Evolutionary conservation across 2,329 filamentous ascomycete genomes (phyloP).

Genomic region (Arthrinium puccinioides): DNA sequence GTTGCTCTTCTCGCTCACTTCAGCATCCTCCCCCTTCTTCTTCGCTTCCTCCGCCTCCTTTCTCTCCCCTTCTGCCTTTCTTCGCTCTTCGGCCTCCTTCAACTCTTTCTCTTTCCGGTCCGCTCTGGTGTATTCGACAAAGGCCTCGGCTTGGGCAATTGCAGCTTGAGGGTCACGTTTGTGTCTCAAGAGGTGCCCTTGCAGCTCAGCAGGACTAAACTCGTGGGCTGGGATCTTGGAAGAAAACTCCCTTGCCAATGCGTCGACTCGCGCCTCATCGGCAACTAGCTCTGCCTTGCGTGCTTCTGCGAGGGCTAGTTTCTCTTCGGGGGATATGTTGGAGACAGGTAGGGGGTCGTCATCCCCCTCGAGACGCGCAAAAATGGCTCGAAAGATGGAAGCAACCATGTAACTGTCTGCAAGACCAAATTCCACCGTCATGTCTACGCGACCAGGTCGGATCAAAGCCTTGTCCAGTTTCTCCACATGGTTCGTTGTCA

Average conservation of each 20-base stretch:
- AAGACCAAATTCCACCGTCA: slow-evolving; percentile 48
- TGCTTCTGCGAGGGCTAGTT: slow-evolving; percentile 17
- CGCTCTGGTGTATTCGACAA: slow-evolving; percentile 41
- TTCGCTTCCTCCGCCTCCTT: slow-evolving; percentile 27
- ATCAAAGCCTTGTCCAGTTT: slow-evolving; percentile 56
- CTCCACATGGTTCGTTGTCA: slow-evolving; percentile 59
- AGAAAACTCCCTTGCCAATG: slow-evolving; percentile 41
- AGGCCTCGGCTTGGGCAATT: slow-evolving; percentile 37
- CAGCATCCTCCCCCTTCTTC: slow-evolving; percentile 35
- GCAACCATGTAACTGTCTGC: slow-evolving; percentile 45
- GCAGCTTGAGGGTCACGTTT: slow-evolving; percentile 45
- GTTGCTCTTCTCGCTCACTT: slow-evolving; percentile 32
- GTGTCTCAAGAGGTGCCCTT: slow-evolving; percentile 49
- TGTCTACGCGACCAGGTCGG: slow-evolving; percentile 55
- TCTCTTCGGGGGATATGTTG: slow-evolving; percentile 19
- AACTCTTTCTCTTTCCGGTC: slow-evolving; percentile 27
- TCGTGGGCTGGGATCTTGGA: slow-evolving; percentile 43
- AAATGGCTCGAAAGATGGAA: slow-evolving; percentile 52
- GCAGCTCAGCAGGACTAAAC: slow-evolving; percentile 55
- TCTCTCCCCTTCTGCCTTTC: slow-evolving; percentile 18
- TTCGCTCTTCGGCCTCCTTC: slow-evolving; percentile 23
- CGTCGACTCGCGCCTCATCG: slow-evolving; percentile 32
- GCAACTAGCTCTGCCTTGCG: slow-evolving; percentile 25
- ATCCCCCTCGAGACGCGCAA: slow-evolving; percentile 43
- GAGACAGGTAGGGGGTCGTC: slow-evolving; percentile 20